A percentile compares a stretch with the other conserved stretches of the same genome.
Conservation (phyloP, 257 asterid genomes). For the Plantago elongata region DNA sequence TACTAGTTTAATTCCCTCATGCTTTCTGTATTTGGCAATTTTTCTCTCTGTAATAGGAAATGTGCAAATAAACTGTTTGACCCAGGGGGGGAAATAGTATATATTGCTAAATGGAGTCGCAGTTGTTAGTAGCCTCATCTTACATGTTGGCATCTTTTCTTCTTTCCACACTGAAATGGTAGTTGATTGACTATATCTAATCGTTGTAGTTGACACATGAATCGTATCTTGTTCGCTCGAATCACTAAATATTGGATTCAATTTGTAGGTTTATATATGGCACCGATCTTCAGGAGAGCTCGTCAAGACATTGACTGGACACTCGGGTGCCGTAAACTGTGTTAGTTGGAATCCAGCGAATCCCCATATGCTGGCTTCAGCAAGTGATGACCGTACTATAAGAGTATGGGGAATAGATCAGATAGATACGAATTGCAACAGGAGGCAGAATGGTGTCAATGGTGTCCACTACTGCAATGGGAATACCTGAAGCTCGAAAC, state of each 20-base stretch:
- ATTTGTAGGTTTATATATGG: constrained; percentile 75
- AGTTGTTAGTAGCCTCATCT: too few relatives aligned
- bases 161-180: too few relatives aligned
- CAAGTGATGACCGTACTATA: constrained; percentile 85
- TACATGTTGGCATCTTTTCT: too few relatives aligned
- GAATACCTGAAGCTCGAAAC: constrained; percentile 39
- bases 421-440: constrained; percentile 41
- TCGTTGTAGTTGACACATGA: too few relatives aligned
- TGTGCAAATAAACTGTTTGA: too few relatives aligned
- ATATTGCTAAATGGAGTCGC: too few relatives aligned
- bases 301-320: constrained; percentile 57
- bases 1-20: too few relatives aligned
- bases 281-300: constrained; percentile 68
- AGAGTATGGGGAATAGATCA: constrained; percentile 79
- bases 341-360: constrained; percentile 87
- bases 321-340: constrained; percentile 73
- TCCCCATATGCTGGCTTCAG: constrained; percentile 86
- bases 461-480: constrained; percentile 73
- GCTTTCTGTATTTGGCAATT: too few relatives aligned
- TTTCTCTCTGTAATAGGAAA: too few relatives aligned
- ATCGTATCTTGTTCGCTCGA: too few relatives aligned
- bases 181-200: too few relatives aligned
- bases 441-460: constrained; percentile 54
- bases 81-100: too few relatives aligned
- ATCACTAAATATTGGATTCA: not conserved